phyloP scores from a whole-genome alignment of 768 basidiomycete genomes.

The Suillus brevipes region DNA sequence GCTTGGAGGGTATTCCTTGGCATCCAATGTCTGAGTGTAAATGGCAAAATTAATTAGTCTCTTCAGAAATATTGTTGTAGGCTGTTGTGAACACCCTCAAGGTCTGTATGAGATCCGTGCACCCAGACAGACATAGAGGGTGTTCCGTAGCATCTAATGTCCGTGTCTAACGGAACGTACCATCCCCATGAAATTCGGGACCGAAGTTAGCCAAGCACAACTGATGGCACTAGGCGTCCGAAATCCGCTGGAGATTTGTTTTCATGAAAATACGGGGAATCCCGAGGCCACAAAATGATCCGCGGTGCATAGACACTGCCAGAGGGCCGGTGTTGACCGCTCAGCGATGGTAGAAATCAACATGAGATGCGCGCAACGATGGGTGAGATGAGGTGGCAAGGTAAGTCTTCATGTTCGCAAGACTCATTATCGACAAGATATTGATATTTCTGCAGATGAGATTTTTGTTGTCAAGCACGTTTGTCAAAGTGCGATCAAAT shows the following conservation, averaged over 20 bases:
- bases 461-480: not conserved
- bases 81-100: not conserved
- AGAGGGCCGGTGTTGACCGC: no score
- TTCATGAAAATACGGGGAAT: not conserved
- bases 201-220: not conserved
- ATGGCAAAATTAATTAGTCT: not conserved
- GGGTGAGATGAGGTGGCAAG: not conserved
- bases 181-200: not conserved
- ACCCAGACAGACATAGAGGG: not conserved
- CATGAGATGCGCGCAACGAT: not conserved
- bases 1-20: not conserved
- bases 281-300: not conserved
- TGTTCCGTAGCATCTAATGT: not conserved
- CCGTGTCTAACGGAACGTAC: not conserved
- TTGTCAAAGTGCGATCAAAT: not conserved
- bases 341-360: not conserved
- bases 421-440: not conserved
- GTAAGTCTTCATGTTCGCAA: not conserved
- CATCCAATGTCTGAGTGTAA: not conserved
- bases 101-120: not conserved
- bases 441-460: not conserved
- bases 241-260: not conserved
- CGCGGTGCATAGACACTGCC: not conserved
- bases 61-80: not conserved
- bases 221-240: not conserved